Evolutionary conservation across 1,284 basidiomycete genomes (phyloP).

Genomic region (Rhodotorula sp.): DNA sequence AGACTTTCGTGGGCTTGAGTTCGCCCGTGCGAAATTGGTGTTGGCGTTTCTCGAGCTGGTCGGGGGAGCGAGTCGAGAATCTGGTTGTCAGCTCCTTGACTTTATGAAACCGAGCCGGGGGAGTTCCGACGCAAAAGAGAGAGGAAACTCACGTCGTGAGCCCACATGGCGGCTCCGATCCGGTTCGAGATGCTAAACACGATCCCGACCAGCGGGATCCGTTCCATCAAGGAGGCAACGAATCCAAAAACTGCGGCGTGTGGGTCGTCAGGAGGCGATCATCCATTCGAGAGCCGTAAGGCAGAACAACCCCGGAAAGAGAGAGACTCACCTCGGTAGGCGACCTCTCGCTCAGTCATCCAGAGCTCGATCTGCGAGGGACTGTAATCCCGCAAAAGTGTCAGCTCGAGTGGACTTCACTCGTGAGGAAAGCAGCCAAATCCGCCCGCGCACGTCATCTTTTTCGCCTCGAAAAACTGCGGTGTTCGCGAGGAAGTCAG

Average conservation of each 20-base stretch:
- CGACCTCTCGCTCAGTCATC: slow-evolving; percentile 43
- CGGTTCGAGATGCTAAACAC: slow-evolving; percentile 46
- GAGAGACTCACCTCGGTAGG: slow-evolving; percentile 31
- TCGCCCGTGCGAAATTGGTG: slow-evolving; percentile 38
- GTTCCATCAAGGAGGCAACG: slow-evolving; percentile 41
- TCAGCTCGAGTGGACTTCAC: neutral
- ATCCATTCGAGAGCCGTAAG: too few species aligned
- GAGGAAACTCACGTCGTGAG: slow-evolving; percentile 27
- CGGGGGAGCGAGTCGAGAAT: too few species aligned
- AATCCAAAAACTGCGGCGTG: slow-evolving; percentile 42
- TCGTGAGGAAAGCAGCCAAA: too few species aligned
- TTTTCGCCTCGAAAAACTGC: slow-evolving; percentile 43
- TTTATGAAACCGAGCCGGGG: neutral
- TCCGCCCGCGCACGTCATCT: slow-evolving; percentile 33
- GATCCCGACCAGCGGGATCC: slow-evolving; percentile 45
- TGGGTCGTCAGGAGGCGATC: neutral
- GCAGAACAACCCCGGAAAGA: neutral
- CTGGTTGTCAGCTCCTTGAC: too few species aligned
- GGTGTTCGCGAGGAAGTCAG: neutral
- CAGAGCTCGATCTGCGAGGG: slow-evolving; percentile 43
- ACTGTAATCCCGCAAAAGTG: neutral
- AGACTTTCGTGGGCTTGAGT: slow-evolving; percentile 36
- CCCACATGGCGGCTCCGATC: slow-evolving; percentile 46
- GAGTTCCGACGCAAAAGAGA: neutral
- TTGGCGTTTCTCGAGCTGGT: slow-evolving; percentile 45